Evolutionary conservation across 1,284 basidiomycete genomes (phyloP).

Genomic region (Phenoliferia sp.): DNA sequence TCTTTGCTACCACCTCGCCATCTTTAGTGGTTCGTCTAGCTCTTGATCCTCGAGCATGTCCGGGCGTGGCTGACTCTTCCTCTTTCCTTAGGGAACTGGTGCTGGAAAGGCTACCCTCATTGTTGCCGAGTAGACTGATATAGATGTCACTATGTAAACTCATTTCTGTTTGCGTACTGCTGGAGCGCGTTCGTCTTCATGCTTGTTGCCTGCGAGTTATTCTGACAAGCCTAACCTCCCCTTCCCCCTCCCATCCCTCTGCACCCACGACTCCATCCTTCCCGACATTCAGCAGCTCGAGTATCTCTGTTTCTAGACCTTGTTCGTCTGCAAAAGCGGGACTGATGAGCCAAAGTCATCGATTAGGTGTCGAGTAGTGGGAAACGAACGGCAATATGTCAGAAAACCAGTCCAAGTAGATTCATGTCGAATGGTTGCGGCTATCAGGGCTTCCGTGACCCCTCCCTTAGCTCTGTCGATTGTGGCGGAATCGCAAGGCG

Average conservation of each 20-base stretch:
- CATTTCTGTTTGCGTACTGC: not conserved
- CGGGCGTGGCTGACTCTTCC: not conserved
- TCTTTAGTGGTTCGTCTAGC: not conserved
- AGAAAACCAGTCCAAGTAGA: conserved; percentile 24
- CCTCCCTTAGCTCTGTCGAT: not conserved
- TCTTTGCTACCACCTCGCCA: no score
- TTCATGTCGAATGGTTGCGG: conserved; percentile 25
- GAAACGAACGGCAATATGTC: conserved; percentile 11
- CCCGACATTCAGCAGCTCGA: conserved; percentile 3
- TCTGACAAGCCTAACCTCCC: conserved; percentile 8
- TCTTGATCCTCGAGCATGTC: not conserved
- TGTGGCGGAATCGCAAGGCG: not conserved
- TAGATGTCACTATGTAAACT: not conserved
- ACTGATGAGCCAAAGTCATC: not conserved
- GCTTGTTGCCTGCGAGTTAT: no score
- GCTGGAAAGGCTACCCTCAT: conserved; percentile 15
- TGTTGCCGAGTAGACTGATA: not conserved
- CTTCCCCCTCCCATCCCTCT: conserved; percentile 29
- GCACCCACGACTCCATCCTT: conserved; percentile 26
- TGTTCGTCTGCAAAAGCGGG: not conserved
- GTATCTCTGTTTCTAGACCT: not conserved
- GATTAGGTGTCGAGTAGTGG: no score
- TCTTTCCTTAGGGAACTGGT: not conserved
- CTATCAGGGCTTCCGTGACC: conserved; percentile 16
- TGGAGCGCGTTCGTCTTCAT: no score